Percentiles rank a stretch among this genome's conserved stretches.
These are phyloP conservation scores for Penicillium expansum DNA, from an alignment of 2,329 filamentous ascomycete species.

Conservation along the genomic window DNA sequence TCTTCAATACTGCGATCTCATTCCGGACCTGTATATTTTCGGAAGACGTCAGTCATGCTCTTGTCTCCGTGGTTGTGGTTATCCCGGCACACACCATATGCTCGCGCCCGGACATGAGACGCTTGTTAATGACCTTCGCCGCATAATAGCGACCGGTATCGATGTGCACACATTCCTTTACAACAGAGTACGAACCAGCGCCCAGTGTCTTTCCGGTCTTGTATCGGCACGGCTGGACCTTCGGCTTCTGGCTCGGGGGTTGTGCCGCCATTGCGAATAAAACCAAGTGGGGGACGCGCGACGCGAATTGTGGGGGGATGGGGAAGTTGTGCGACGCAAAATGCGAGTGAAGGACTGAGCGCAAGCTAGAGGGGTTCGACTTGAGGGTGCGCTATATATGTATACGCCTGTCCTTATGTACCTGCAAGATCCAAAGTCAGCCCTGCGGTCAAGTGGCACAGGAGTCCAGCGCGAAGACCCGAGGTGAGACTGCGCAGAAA, in stretches of 20 bases:
- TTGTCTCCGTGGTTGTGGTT: background rate
- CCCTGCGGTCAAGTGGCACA: slow-evolving; percentile 7
- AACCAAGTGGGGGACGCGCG: slow-evolving; percentile 1
- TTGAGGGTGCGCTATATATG: background rate
- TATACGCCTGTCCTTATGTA: slow-evolving; percentile 7
- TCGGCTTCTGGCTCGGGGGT: slow-evolving; percentile 46
- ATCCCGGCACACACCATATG: slow-evolving; percentile 72
- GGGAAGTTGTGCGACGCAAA: background rate
- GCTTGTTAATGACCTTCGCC: slow-evolving; percentile 98
- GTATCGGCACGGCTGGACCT: slow-evolving; percentile 93
- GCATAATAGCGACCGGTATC: slow-evolving; percentile 98
- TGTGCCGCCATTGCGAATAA: slow-evolving; percentile 31
- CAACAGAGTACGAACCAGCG: slow-evolving; percentile 94
- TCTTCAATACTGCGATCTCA: slow-evolving; percentile 95
- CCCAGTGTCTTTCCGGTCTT: slow-evolving; percentile 98
- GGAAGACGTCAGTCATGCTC: slow-evolving; percentile 8
- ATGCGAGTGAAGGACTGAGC: background rate
- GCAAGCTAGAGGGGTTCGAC: background rate
- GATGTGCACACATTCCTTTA: slow-evolving; percentile 98
- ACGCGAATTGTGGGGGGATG: background rate
- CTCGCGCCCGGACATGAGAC: slow-evolving; percentile 93
- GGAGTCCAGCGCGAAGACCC: background rate
- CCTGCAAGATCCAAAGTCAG: slow-evolving; percentile 16
- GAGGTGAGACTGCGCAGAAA: background rate
- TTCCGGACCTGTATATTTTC: slow-evolving; percentile 70